Percentiles rank a stretch among this genome's conserved stretches.
Conservation (phyloP, 78 protist species). For the Dictyostelium discoideum region dicty_2.7 NC_007089.4:386501-387000, state of each 20-base stretch:
- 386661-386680: conserved; percentile 41
- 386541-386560: conserved; percentile 61
- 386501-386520: conserved; percentile 55
- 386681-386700: conserved; percentile 14
- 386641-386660: conserved; percentile 5
- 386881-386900: conserved; percentile 49
- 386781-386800: not conserved
- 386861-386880: conserved; percentile 69
- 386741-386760: conserved; percentile 44
- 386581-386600: conserved; percentile 69
- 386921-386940: conserved; percentile 35
- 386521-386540: not conserved
- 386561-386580: conserved; percentile 62
- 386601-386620: conserved; percentile 45
- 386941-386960: conserved; percentile 21
- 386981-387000: conserved; percentile 82
- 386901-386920: conserved; percentile 67
- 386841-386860: conserved; percentile 74
- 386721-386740: conserved; percentile 26
- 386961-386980: conserved; percentile 53
- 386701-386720: conserved; percentile 44
- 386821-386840: conserved; percentile 79
- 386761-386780: conserved; percentile 7
- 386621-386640: conserved; percentile 70
- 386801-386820: conserved; percentile 54